Evolutionary conservation across 129 eudicot genomes (phyloP).

Genomic region (Lactuca saligna): DNA sequence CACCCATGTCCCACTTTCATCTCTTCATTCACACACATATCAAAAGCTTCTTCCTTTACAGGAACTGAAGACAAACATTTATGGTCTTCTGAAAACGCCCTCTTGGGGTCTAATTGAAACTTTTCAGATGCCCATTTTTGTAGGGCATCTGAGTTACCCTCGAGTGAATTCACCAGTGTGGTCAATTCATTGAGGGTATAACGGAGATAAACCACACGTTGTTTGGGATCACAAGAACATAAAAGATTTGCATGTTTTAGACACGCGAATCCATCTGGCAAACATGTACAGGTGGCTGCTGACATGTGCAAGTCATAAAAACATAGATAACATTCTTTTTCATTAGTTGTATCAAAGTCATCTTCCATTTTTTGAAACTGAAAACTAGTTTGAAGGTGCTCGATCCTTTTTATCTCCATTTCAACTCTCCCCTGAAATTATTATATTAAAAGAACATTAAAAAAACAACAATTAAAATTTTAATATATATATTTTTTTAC

Average conservation of each 20-base stretch:
- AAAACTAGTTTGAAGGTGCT: constrained; percentile 30
- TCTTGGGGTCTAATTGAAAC: constrained; percentile 23
- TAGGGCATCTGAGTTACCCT: constrained; percentile 42
- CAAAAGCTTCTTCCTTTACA: constrained; percentile 22
- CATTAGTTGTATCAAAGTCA: constrained; percentile 49
- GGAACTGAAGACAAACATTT: constrained; percentile 13
- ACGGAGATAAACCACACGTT: constrained; percentile 43
- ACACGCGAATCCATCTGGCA: constrained; percentile 55
- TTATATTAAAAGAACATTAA: neutral
- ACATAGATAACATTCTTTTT: constrained; percentile 69
- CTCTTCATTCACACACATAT: neutral
- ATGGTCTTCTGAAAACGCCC: constrained; percentile 1
- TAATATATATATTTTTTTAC: no score
- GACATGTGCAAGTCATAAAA: constrained; percentile 75
- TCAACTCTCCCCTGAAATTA: constrained; percentile 50
- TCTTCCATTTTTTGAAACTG: constrained; percentile 57
- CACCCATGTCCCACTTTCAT: constrained; percentile 4
- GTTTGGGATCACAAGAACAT: constrained; percentile 48
- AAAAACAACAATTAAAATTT: no score
- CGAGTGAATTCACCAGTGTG: constrained; percentile 57
- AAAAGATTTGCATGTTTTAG: constrained; percentile 50
- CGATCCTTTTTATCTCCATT: constrained; percentile 51
- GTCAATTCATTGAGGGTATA: constrained; percentile 53
- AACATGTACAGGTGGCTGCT: constrained; percentile 62
- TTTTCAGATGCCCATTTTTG: constrained; percentile 44